Percentiles rank a stretch among this genome's conserved stretches.
Conservation (phyloP, 2,329 filamentous ascomycete genomes). For the Hymenoscyphus linearis region DNA sequence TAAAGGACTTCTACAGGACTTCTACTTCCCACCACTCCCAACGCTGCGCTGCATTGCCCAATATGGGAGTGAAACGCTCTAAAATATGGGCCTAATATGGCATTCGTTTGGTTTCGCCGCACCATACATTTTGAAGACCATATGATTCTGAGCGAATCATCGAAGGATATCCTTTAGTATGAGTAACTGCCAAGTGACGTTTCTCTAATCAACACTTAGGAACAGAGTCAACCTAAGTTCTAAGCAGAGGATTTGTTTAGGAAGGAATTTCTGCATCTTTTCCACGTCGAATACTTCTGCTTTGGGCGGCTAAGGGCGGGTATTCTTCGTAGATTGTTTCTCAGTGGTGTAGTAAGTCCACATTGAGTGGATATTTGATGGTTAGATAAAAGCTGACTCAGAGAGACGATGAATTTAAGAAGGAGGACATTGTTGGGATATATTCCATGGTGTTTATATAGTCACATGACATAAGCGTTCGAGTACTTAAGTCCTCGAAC, state of each 20-base stretch:
- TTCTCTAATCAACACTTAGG: neutral
- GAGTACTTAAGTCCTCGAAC: too few species aligned
- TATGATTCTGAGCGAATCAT: neutral
- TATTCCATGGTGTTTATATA: too few species aligned
- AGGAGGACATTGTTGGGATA: too few species aligned
- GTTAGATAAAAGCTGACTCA: neutral
- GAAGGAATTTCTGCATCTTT: neutral
- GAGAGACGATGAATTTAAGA: neutral
- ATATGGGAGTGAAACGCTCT: too few species aligned
- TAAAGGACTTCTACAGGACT: too few species aligned
- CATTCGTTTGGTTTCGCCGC: neutral
- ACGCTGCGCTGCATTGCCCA: too few species aligned
- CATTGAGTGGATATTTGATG: neutral
- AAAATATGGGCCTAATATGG: too few species aligned
- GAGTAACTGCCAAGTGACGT: neutral
- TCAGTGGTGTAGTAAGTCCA: neutral
- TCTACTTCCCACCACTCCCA: too few species aligned
- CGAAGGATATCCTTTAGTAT: neutral
- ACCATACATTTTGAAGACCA: neutral
- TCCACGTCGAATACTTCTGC: neutral
- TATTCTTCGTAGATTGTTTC: neutral
- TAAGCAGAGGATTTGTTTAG: neutral
- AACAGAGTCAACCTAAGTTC: neutral
- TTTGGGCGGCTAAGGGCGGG: too few species aligned
- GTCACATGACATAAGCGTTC: too few species aligned